Conservation (phyloP, 257 asterid species). For the Solanum verrucosum region DNA sequence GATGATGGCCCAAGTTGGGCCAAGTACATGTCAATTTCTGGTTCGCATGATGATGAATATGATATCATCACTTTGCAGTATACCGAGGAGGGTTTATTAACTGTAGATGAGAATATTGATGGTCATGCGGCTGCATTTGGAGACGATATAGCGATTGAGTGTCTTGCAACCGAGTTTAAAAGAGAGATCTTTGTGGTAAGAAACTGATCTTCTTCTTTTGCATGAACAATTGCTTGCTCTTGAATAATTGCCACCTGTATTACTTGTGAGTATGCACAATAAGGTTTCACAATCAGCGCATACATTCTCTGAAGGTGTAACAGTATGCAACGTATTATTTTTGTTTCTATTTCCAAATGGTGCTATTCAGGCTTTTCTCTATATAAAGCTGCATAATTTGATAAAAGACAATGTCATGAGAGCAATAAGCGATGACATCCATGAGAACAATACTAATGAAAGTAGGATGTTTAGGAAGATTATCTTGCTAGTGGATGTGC, state of each 20-base stretch:
- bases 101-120: slow-evolving; percentile 74
- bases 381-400: not conserved
- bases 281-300: not conserved
- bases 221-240: not conserved
- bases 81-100: slow-evolving; percentile 83
- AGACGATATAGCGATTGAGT: slow-evolving; percentile 94
- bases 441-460: not conserved
- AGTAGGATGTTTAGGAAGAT: not conserved
- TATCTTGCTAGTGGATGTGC: not conserved
- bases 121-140: slow-evolving; percentile 96
- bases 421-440: not conserved
- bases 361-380: not conserved
- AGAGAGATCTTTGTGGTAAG: slow-evolving; percentile 94
- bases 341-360: not conserved
- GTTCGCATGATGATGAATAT: slow-evolving; percentile 77
- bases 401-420: not conserved
- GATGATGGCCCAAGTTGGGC: slow-evolving; percentile 92
- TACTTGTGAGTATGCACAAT: not conserved
- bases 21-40: slow-evolving; percentile 84
- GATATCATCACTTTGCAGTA: slow-evolving; percentile 87
- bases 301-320: not conserved
- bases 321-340: not conserved
- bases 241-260: not conserved
- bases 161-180: slow-evolving; percentile 88
- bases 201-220: not conserved